Conservation (phyloP, 2,329 filamentous ascomycete species). For the Cercospora zeae-maydis region DNA sequence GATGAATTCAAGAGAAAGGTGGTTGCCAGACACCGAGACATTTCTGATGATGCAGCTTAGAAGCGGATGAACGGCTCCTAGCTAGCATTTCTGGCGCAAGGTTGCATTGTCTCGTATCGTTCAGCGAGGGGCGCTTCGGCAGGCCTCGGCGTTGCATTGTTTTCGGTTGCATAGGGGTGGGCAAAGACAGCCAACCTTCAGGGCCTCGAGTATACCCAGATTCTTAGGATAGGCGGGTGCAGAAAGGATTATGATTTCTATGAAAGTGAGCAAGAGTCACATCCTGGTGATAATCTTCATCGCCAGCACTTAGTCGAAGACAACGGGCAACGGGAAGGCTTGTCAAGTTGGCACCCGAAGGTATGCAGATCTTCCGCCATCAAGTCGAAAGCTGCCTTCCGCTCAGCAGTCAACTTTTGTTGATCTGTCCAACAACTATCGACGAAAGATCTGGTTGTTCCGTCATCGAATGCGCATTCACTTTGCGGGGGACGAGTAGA, state of each 20-base stretch:
- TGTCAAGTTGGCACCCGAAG: neutral
- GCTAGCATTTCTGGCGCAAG: slow-evolving; percentile 1
- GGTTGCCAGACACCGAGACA: slow-evolving; percentile 59
- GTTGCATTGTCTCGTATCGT: neutral
- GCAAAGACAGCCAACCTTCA: neutral
- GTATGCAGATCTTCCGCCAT: neutral
- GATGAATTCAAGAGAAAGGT: slow-evolving; percentile 79
- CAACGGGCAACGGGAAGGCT: neutral
- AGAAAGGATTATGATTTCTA: neutral
- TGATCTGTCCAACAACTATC: neutral
- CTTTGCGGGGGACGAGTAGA: neutral
- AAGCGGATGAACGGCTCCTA: slow-evolving; percentile 29
- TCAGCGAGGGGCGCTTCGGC: neutral
- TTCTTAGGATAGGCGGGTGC: slow-evolving; percentile 1
- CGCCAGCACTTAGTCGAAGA: neutral
- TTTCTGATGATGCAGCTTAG: slow-evolving; percentile 41
- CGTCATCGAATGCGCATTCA: neutral
- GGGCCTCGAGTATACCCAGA: slow-evolving; percentile 2
- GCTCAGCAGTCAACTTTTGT: neutral
- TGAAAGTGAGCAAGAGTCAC: neutral
- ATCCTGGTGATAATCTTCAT: neutral
- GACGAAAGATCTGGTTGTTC: neutral
- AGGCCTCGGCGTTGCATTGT: slow-evolving; percentile 2
- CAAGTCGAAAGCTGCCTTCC: no score
- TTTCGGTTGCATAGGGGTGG: slow-evolving; percentile 4